Base-by-base conservation (phyloP, 768 basidiomycete species). In the Pisolithus orientalis region DNA sequence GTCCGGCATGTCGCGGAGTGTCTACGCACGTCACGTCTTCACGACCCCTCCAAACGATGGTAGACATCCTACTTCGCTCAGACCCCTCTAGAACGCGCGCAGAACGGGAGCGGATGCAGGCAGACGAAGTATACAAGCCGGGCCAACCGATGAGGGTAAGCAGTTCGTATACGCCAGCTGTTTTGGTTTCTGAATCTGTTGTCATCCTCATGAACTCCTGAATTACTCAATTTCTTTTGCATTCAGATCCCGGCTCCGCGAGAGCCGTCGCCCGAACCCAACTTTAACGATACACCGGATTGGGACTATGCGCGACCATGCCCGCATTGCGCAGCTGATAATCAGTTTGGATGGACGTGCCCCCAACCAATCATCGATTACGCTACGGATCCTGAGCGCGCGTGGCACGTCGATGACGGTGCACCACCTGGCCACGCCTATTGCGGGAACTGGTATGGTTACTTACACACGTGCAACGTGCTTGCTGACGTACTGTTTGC, bases 281-380 rank as follows among this genome's bases (percentile, higher is more conserved):
- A 80, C 60, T 67, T 89, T 40, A 80, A 84, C 61, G 74, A 78
- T 40, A 82, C 78, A 49, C 69, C 73, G 17, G 85, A 89, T 49
- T 34, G 34, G 34, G 34, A 34, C 5, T 84, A 76, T 66, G 80
- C 80, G 1, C 82, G 84, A 9, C 90, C 90, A 6, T 93, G 90
- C 62, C 87, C 90, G 0, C 87, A 91, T 57, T 92, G 90, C 61
- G 39, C 67, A 14, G 72, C 78, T 2, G 81, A 80, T 47, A 92
- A 93, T 59, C 75, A 76, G 6, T 88, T 77, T 59, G 88, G 85
- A 2, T 93, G 88, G 87, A 73, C 75, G 57, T 93, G 90, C 62
- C 84, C 88, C n/a, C 77, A 81, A 47, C 90, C 90, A 37, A 82
- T 93, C 25, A 70, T 80, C 8, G 88, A 92, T 69, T 90, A 87